Conservation (phyloP, 2,329 filamentous ascomycete species). For the Claviceps fusiformis region DNA sequence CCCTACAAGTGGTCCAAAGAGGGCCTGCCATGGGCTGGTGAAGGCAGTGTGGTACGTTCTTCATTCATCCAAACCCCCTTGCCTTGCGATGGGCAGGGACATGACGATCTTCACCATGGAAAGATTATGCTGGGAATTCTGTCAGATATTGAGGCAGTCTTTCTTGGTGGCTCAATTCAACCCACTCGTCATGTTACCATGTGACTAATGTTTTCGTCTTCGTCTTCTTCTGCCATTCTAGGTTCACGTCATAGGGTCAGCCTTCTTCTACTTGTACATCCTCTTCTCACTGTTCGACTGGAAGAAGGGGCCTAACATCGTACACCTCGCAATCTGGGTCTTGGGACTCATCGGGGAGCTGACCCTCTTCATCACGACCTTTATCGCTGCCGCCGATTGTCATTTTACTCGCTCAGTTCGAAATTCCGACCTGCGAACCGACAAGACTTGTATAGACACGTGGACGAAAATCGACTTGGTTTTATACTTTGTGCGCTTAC, state of each 20-base stretch:
- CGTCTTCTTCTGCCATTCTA: conserved; percentile 23
- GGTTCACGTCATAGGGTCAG: conserved; percentile 75
- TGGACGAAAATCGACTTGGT: conserved; percentile 44
- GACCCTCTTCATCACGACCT: conserved; percentile 54
- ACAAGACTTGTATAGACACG: conserved; percentile 21
- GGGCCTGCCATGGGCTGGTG: conserved; percentile 59
- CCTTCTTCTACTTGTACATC: conserved; percentile 78
- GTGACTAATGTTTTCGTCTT: not conserved
- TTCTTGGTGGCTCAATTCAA: not conserved
- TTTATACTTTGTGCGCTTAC: conserved; percentile 54
- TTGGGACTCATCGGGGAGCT: conserved; percentile 60
- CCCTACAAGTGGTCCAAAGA: conserved; percentile 24
- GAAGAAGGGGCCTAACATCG: conserved; percentile 62
- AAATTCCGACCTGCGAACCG: conserved; percentile 12
- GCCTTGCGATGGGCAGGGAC: not conserved
- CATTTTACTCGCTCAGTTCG: conserved; percentile 41
- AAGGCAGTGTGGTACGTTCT: conserved; percentile 56
- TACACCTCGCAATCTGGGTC: conserved; percentile 70
- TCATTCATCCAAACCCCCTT: not conserved
- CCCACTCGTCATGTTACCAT: not conserved
- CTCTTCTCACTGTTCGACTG: conserved; percentile 79
- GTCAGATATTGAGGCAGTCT: not conserved
- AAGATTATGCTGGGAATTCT: no score
- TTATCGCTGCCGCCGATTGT: conserved; percentile 52
- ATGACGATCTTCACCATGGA: no score